Conservation (phyloP, 1,139 yeast genomes). For the Pichia sp. region DNA sequence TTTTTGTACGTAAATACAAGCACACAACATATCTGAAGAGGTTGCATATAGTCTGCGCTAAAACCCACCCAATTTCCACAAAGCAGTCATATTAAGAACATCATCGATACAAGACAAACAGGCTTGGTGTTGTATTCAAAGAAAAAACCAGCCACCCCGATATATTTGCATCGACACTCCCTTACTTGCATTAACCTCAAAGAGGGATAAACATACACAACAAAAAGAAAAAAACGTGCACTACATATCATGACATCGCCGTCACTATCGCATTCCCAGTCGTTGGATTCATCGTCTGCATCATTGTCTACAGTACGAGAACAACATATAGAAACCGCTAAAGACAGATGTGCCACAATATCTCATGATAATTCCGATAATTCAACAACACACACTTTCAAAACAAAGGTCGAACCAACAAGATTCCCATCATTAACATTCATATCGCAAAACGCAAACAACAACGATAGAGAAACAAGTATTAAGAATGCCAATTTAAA, state of each 20-base stretch:
- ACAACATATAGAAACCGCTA: not conserved
- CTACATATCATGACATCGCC: not conserved
- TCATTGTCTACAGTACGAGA: not conserved
- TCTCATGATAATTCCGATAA: conserved; percentile 4
- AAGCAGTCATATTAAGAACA: no score
- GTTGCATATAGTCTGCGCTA: no score
- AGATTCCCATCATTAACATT: conserved; percentile 21
- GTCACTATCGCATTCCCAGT: not conserved
- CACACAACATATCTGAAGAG: no score
- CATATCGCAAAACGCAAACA: conserved; percentile 7
- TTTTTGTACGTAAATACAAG: no score
- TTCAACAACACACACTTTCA: not conserved
- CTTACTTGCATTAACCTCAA: no score
- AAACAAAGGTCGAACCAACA: conserved; percentile 6
- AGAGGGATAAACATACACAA: no score
- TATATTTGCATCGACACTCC: no score
- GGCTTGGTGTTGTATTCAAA: no score
- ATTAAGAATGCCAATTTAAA: conserved; percentile 22
- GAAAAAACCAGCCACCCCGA: no score
- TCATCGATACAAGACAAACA: no score
- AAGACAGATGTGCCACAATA: not conserved
- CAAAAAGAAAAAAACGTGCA: no score
- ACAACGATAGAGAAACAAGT: conserved; percentile 14
- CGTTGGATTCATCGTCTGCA: not conserved
- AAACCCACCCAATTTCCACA: no score